Percentiles rank a stretch among this genome's conserved stretches.
Evolutionary conservation across 2,329 filamentous ascomycete genomes (phyloP).

Genomic region (Paecilomyces fulvus): DNA sequence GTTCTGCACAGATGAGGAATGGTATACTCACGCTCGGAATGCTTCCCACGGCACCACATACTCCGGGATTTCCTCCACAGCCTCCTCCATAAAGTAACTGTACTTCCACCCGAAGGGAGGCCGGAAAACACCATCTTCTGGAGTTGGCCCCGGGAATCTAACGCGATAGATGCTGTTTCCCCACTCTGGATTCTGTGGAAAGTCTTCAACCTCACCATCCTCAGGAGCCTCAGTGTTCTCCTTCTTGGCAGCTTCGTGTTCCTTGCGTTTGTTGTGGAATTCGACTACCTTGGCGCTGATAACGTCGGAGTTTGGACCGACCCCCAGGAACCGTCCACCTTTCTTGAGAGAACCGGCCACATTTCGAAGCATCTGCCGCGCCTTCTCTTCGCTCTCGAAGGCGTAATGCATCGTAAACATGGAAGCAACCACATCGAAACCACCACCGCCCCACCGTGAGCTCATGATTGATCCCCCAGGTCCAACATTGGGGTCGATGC

Average conservation of each 20-base stretch:
- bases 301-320: constrained; percentile 94
- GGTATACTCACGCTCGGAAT: constrained; percentile 60
- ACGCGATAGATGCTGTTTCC: constrained; percentile 91
- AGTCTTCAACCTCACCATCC: constrained; percentile 49
- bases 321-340: constrained; percentile 86
- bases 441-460: constrained; percentile 62
- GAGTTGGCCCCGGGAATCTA: constrained; percentile 73
- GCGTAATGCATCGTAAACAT: constrained; percentile 99
- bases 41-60: constrained; percentile 98
- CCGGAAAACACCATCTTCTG: constrained; percentile 80
- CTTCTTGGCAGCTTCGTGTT: constrained; percentile 34
- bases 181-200: constrained; percentile 63
- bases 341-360: constrained; percentile 86
- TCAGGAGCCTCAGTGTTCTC: constrained; percentile 28
- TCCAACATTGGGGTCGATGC: constrained; percentile 66
- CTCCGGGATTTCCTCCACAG: constrained; percentile 91
- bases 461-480: constrained; percentile 46
- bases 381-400: constrained; percentile 86
- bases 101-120: constrained; percentile 98
- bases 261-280: constrained; percentile 56
- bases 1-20: background rate
- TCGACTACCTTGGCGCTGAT: constrained; percentile 69
- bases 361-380: constrained; percentile 85
- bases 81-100: constrained; percentile 90
- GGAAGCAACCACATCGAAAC: constrained; percentile 94